Evolutionary conservation across 2,329 filamentous ascomycete species (phyloP).

Genomic region (Cordyceps tenuipes): DNA sequence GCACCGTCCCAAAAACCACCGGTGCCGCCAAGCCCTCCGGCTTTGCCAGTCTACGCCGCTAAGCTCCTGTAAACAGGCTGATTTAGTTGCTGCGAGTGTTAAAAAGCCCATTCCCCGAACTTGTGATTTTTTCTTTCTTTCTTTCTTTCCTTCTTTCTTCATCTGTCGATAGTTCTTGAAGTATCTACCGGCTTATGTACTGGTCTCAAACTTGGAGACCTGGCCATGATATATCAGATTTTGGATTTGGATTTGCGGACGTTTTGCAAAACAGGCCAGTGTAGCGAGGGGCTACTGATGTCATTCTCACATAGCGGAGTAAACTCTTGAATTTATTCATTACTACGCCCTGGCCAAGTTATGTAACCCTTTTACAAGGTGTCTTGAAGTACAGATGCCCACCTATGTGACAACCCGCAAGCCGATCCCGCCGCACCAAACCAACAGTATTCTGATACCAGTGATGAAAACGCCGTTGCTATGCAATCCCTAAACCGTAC

Average conservation of each 20-base stretch:
- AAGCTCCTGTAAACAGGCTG: constrained; percentile 13
- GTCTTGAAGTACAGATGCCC: not conserved
- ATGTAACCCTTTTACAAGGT: not conserved
- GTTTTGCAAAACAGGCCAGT: not conserved
- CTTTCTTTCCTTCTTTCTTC: not conserved
- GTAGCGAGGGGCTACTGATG: constrained; percentile 6
- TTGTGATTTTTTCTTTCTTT: not conserved
- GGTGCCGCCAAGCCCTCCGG: constrained; percentile 28
- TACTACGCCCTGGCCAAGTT: not conserved
- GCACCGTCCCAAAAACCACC: constrained; percentile 28
- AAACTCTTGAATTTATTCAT: constrained; percentile 5
- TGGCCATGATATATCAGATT: not conserved
- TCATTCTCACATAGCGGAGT: constrained; percentile 8
- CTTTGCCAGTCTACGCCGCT: constrained; percentile 26
- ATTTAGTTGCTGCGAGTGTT: not conserved
- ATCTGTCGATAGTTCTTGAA: not conserved
- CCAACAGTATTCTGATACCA: too few species aligned
- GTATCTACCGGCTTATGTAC: not conserved
- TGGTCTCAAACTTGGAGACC: not conserved
- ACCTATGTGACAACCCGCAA: too few species aligned
- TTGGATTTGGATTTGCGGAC: constrained; percentile 3
- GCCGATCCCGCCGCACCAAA: too few species aligned
- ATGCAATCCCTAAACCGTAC: too few species aligned
- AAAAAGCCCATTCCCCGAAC: not conserved
- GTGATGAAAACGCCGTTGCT: too few species aligned